These are phyloP conservation scores for Rauvolfia tetraphylla DNA, from an alignment of 257 asterid genomes.

Conservation along the genomic window DNA sequence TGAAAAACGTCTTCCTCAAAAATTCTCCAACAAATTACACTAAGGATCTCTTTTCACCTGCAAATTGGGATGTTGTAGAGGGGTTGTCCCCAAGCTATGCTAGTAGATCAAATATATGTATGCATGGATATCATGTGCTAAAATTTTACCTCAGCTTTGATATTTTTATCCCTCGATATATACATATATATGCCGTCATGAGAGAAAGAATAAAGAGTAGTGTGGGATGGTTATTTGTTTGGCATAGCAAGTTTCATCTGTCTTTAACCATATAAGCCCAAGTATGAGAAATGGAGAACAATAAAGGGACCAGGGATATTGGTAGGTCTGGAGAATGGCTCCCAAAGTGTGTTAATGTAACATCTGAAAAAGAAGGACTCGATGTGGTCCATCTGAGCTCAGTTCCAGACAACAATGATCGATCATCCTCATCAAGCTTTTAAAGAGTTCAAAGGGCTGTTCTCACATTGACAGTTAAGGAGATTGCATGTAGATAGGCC, in stretches of 20 bases:
- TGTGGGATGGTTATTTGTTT: too few relatives aligned
- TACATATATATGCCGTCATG: too few relatives aligned
- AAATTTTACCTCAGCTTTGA: too few relatives aligned
- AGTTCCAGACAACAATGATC: slow-evolving; percentile 59
- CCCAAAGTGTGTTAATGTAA: slow-evolving; percentile 31
- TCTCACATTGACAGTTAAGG: slow-evolving; percentile 27
- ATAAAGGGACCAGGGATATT: slow-evolving; percentile 25
- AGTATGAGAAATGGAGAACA: not conserved
- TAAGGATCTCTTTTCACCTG: too few relatives aligned
- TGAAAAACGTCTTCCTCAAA: not conserved
- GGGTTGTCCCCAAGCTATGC: too few relatives aligned
- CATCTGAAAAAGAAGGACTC: slow-evolving; percentile 39
- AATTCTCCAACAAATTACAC: too few relatives aligned
- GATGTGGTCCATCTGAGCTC: slow-evolving; percentile 47
- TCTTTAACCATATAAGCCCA: not conserved
- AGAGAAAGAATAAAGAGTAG: too few relatives aligned
- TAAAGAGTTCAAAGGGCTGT: slow-evolving; percentile 26
- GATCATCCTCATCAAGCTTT: slow-evolving; percentile 42
- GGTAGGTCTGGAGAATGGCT: slow-evolving; percentile 18
- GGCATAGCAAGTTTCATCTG: not conserved
- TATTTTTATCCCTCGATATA: too few relatives aligned
- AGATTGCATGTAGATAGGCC: slow-evolving; percentile 17
- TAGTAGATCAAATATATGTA: too few relatives aligned
- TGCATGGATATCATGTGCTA: too few relatives aligned
- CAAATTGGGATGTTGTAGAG: too few relatives aligned